A percentile compares a stretch with the other conserved stretches of the same genome.
Conservation (phyloP, 2,329 filamentous ascomycete species). For the Colletotrichum shisoi region DNA sequence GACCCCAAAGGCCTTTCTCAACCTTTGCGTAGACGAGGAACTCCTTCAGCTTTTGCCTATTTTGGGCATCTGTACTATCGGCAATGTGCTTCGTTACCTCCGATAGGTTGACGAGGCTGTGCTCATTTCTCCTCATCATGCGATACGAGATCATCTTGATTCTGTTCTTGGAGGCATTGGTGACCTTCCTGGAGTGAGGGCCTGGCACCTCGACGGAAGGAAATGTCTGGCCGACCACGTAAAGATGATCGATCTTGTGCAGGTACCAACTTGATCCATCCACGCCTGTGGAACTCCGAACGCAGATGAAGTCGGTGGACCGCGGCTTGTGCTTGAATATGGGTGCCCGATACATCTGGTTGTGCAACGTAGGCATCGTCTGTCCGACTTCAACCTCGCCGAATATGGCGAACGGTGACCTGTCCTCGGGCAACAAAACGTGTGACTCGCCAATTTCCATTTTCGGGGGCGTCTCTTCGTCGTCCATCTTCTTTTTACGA, state of each 20-base stretch:
- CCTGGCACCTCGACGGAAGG: constrained; percentile 92
- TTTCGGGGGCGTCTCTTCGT: constrained; percentile 79
- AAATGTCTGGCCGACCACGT: constrained; percentile 90
- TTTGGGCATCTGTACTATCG: constrained; percentile 92
- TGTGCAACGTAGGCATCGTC: constrained; percentile 88
- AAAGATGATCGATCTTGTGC: constrained; percentile 88
- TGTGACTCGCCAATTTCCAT: constrained; percentile 87
- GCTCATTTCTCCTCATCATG: constrained; percentile 78
- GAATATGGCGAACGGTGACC: constrained; percentile 94
- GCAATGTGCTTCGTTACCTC: constrained; percentile 92
- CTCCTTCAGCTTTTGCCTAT: constrained; percentile 95
- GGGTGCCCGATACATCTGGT: constrained; percentile 93
- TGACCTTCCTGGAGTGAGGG: constrained; percentile 92
- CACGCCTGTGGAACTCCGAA: constrained; percentile 80
- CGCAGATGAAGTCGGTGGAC: constrained; percentile 83
- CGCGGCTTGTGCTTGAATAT: constrained; percentile 87
- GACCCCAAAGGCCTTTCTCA: constrained; percentile 81
- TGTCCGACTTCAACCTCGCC: constrained; percentile 92
- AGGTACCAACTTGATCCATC: constrained; percentile 83
- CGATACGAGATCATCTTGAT: constrained; percentile 96
- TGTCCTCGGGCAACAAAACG: constrained; percentile 88
- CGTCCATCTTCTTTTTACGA: constrained; percentile 76
- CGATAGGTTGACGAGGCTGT: constrained; percentile 74
- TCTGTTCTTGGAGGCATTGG: constrained; percentile 94
- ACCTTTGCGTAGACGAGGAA: constrained; percentile 92